These are phyloP conservation scores for Pythium volutum DNA, from an alignment of 352 stramenopile species.

Conservation along the genomic window DNA sequence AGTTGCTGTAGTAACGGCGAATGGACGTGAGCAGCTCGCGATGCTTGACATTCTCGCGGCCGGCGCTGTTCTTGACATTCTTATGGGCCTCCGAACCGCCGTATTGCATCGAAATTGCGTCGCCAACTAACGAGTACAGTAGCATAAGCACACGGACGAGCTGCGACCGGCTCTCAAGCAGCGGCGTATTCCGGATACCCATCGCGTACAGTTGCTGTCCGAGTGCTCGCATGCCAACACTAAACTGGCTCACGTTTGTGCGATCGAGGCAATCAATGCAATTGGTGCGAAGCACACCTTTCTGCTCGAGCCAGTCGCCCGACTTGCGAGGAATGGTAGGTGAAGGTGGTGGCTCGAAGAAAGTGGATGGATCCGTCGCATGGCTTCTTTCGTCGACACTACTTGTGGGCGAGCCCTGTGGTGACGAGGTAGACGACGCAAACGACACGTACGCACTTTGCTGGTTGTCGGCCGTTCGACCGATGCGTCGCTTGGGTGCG, in stretches of 20 bases:
- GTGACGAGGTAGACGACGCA: conserved; percentile 17
- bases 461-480: conserved; percentile 47
- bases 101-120: conserved; percentile 99
- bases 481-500: conserved; percentile 74
- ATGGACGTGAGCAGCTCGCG: conserved; percentile 98
- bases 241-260: conserved; percentile 88
- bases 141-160: conserved; percentile 97
- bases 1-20: conserved; percentile 98
- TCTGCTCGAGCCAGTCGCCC: conserved; percentile 93
- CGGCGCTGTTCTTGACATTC: conserved; percentile 93
- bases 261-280: conserved; percentile 96
- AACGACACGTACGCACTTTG: conserved; percentile 50
- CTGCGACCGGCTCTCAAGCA: conserved; percentile 87
- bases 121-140: conserved; percentile 97
- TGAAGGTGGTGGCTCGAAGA: conserved; percentile 32
- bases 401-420: conserved; percentile 4
- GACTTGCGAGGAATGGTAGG: conserved; percentile 77
- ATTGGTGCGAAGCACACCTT: conserved; percentile 98
- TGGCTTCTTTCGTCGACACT: neutral
- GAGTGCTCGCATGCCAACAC: conserved; percentile 88
- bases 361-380: neutral
- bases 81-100: conserved; percentile 99
- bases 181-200: conserved; percentile 90
- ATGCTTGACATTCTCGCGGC: conserved; percentile 89
- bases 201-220: conserved; percentile 96